These are phyloP conservation scores for Solanum hybrid DNA, from an alignment of 305 asterid species.

Conservation along the genomic window DNA sequence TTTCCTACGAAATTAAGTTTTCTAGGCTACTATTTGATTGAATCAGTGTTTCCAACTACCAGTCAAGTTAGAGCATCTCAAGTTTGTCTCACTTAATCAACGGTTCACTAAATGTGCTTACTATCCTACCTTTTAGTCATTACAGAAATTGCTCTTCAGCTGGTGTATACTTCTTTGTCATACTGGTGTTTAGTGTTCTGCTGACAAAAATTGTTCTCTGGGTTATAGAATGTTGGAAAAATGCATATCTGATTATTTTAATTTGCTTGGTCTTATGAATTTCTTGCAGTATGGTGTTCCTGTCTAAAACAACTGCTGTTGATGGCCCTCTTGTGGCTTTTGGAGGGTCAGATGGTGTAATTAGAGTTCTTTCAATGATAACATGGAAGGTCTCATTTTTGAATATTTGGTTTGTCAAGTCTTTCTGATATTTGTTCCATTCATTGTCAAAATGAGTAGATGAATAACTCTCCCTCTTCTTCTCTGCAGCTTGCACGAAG, in stretches of 20 bases:
- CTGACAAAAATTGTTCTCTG: neutral
- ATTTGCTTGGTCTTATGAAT: conserved; percentile 16
- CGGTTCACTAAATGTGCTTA: neutral
- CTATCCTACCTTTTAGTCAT: neutral
- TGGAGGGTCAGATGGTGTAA: conserved; percentile 98
- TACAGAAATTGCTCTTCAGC: neutral
- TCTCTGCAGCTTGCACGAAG: conserved; percentile 88
- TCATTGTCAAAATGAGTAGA: neutral
- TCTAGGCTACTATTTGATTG: neutral
- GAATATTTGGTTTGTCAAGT: conserved; percentile 1
- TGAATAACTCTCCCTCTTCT: neutral
- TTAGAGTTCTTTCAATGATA: conserved; percentile 98
- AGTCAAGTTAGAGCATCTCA: neutral
- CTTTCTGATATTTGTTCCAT: neutral
- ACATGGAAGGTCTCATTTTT: conserved; percentile 79
- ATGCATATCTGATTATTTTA: neutral
- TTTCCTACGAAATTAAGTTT: neutral
- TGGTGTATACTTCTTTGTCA: neutral
- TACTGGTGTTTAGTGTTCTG: neutral
- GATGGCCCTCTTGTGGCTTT: conserved; percentile 99
- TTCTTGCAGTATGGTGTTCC: conserved; percentile 87
- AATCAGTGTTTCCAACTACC: neutral
- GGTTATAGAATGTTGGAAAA: neutral
- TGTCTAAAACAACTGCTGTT: conserved; percentile 58
- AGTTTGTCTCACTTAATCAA: neutral